Evolutionary conservation across 75 land plant genomes (phyloP).

Genomic region (Sequoia sempervirens): DNA sequence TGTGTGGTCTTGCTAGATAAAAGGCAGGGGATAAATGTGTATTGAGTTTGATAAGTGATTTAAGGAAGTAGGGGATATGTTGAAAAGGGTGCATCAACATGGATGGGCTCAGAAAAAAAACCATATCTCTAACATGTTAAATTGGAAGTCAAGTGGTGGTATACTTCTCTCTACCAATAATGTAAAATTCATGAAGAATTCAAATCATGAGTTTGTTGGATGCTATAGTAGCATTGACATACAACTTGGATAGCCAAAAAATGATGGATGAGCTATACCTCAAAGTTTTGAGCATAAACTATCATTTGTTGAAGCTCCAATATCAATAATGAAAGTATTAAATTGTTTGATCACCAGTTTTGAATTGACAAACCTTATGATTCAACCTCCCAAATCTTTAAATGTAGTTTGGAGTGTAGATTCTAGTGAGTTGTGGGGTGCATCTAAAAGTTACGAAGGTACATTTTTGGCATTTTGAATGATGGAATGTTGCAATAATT

Average conservation of each 20-base stretch:
- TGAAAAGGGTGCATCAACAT: constrained; percentile 3
- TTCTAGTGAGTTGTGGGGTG: neutral
- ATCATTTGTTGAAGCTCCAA: neutral
- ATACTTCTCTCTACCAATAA: neutral
- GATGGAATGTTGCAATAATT: no score
- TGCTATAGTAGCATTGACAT: neutral
- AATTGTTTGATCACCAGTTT: neutral
- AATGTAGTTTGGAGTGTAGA: no score
- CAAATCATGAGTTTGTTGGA: neutral
- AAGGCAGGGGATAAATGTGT: no score
- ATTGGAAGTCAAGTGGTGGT: neutral
- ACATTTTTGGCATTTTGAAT: no score
- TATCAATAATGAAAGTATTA: neutral
- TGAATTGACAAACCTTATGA: neutral
- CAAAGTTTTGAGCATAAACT: neutral
- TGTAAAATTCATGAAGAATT: neutral
- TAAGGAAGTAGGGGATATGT: no score
- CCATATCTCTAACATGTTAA: neutral
- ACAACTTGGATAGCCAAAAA: neutral
- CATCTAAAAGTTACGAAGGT: neutral
- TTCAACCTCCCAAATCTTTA: neutral
- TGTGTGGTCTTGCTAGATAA: no score
- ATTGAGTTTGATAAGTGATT: no score
- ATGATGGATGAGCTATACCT: neutral
- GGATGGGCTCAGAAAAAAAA: neutral